Base-by-base conservation (phyloP, 345 rosid genomes). In the Angophora floribunda region DNA sequence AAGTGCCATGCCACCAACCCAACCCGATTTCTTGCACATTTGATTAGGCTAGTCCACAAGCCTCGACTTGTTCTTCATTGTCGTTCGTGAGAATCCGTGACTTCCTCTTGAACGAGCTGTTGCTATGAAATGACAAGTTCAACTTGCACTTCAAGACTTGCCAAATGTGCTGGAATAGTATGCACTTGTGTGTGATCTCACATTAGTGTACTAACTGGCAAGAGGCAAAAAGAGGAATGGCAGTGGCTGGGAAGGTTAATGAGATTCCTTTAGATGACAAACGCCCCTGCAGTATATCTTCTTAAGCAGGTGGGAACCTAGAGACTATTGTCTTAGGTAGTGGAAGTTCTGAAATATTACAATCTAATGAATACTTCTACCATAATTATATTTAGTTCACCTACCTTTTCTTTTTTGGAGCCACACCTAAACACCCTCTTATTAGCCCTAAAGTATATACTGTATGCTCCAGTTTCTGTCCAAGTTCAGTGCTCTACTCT, bases 241-340 rank as follows among this genome's bases (percentile, higher is more conserved):
- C 88, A 6, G 92, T 87, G 86, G 94, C 93, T 84, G 96, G 95
- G 88, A 94, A 96, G 91, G 89, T 87, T 89, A 93, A 91, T 91
- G 90, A 88, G 86, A 89, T 94, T 88, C 93, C 95, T 52, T 70
- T 86, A 63, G 97, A 96, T 88, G 99, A 95, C 93, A 97, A 95
- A 92, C 86, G 88, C 87, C 89, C 97, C 98, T 89, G 89, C 95
- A 53, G 90, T 94, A 55, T 98, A 92, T 89, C 95, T 97, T 55
- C 96, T 89, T 90, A 96, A 98, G 94, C 97, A 91, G 99, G 99
- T 97, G 92, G 53, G 63, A 55, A 41, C 49, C 87, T 85, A 30
- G 47, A 36, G 45, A 24, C 44, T 85, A 51, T 52, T 51, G 28
- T 51, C 44, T 47, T 52, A 47, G 59, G 61, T 47, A 51, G 36